Base-by-base conservation (phyloP, 75 land plant genomes). In the Selaginella tamariscina region DNA sequence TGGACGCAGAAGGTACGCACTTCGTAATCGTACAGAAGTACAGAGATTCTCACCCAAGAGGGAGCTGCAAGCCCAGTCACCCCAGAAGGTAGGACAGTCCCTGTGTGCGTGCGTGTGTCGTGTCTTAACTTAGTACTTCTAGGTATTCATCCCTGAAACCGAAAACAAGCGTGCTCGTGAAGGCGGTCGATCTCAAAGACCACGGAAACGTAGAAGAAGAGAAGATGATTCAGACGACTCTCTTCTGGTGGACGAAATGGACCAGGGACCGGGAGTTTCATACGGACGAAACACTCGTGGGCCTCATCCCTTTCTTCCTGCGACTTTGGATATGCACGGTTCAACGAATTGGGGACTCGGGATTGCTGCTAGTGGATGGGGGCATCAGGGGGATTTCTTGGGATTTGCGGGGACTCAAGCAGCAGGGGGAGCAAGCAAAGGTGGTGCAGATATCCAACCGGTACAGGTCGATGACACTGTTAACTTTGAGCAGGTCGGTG, bases 381-480 rank as follows among this genome's bases (percentile, higher is more conserved):
- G 81, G 56, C 88, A 84, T 56, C 91, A 87, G 28, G 73, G 79
- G 69, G 94, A 89, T 71, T 64, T 76, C 32, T 55, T 73, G 59
- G 68, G 75, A 70, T 64, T 74, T 32, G 20, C 9, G 15, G 98
- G 98, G 24, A 77, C 79, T 67, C 98, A 91, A 68, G 86, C 98
- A 59, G 98, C 96, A 57, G 98, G 98, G 11, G 88, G 91, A 30
- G 89, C 95, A 66, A 84, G 88, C 21, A 93, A 93, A 75, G 98
- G 98, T 8, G 98, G 98, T 56, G 98, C 98, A 15, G 98, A 93
- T 60, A 93, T 93, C 70, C 98, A 93, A 74, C 98, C 98, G 0
- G 59, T 93, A 64, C 96, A 93, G 74, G 85, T 93, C 65, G 98
- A 93, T 81, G 86, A 83, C 27, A 81, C 83, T 73, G 86, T 93